Percentiles rank a stretch among this genome's conserved stretches.
These are phyloP conservation scores for Salix brachista DNA, from an alignment of 345 rosid genomes.

Conservation along the genomic window DNA sequence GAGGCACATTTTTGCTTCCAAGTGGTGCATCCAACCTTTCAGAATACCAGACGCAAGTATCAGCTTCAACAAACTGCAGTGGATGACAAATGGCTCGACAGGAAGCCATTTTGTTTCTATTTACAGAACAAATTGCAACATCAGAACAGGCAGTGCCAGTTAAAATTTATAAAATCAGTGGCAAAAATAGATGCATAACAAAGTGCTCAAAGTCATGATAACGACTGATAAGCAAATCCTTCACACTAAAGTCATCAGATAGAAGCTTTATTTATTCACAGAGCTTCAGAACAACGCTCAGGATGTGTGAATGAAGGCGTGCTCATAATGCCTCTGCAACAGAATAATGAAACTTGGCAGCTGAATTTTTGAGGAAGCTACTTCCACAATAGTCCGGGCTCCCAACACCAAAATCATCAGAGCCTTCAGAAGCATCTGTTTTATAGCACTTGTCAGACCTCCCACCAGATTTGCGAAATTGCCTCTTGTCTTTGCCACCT, in stretches of 20 bases:
- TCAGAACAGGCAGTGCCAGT: too few species aligned
- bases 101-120: too few species aligned
- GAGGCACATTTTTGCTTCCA: too few species aligned
- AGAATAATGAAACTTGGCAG: conserved; percentile 39
- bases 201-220: not conserved
- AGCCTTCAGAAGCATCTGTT: conserved; percentile 18
- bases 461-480: conserved; percentile 37
- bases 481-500: conserved; percentile 62
- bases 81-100: too few species aligned
- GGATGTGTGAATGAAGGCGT: not conserved
- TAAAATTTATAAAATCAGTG: too few species aligned
- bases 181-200: too few species aligned
- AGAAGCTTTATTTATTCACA: conserved; percentile 36
- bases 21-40: too few species aligned
- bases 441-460: conserved; percentile 25
- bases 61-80: too few species aligned
- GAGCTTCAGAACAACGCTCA: not conserved
- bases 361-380: conserved; percentile 48
- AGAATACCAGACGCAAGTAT: too few species aligned
- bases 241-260: too few species aligned
- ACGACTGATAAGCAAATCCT: not conserved
- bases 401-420: conserved; percentile 29
- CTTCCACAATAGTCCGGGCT: conserved; percentile 57
- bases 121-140: too few species aligned
- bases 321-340: conserved; percentile 56